Evolutionary conservation across 2,329 filamentous ascomycete species (phyloP).

Genomic region (Leptographium flavum): DNA sequence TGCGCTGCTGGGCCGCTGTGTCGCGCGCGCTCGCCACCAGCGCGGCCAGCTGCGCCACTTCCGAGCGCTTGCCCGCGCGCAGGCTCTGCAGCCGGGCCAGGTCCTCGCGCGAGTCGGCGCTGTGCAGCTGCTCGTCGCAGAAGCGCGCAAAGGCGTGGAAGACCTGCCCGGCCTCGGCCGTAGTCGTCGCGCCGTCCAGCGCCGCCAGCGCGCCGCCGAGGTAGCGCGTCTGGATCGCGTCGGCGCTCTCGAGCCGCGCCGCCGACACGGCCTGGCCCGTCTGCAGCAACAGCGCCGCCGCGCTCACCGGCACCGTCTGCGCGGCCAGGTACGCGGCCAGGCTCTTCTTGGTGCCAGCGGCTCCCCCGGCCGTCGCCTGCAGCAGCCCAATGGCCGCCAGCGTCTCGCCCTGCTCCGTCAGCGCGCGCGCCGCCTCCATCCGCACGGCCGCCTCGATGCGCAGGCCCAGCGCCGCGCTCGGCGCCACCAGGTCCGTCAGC

Average conservation of each 20-base stretch:
- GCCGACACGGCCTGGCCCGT: constrained; percentile 81
- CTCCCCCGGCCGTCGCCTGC: constrained; percentile 25
- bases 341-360: too few relatives aligned
- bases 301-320: constrained; percentile 58
- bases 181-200: constrained; percentile 52
- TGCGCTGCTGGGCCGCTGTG: constrained; percentile 37
- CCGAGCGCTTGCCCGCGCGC: constrained; percentile 64
- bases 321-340: constrained; percentile 38
- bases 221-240: constrained; percentile 77
- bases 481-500: constrained; percentile 60
- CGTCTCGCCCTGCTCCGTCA: constrained; percentile 92
- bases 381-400: constrained; percentile 80
- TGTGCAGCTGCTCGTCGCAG: constrained; percentile 87
- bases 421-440: constrained; percentile 72
- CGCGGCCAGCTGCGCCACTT: constrained; percentile 59
- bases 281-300: constrained; percentile 70
- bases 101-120: constrained; percentile 72
- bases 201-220: constrained; percentile 73
- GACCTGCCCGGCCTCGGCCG: constrained; percentile 68
- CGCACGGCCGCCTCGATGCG: constrained; percentile 63
- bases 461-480: constrained; percentile 57
- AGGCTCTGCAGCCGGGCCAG: constrained; percentile 67
- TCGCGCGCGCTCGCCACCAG: constrained; percentile 37
- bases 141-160: constrained; percentile 93
- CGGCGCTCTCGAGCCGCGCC: constrained; percentile 79